Evolutionary conservation across 2,329 filamentous ascomycete genomes (phyloP).

Genomic region (Penicillium sp.): DNA sequence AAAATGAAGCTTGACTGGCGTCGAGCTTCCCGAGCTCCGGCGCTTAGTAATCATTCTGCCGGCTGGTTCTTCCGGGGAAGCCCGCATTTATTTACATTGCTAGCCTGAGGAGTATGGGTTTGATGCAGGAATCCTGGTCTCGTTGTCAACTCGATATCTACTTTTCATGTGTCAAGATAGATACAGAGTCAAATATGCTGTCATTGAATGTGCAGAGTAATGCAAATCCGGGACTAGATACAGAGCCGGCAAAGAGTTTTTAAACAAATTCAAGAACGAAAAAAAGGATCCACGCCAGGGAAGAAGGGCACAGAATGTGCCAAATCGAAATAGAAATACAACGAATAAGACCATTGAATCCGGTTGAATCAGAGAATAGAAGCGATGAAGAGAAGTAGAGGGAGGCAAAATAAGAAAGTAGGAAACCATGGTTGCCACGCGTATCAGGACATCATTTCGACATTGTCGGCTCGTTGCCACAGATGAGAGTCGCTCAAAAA

Average conservation of each 20-base stretch:
- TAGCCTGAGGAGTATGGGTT: no score
- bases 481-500: constrained; percentile 31
- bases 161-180: background rate
- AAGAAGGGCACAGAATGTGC: constrained; percentile 10
- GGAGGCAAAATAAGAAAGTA: constrained; percentile 11
- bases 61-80: constrained; percentile 13
- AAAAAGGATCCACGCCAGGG: constrained; percentile 5
- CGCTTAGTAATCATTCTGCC: constrained; percentile 20
- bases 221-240: constrained; percentile 12
- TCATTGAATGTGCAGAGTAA: constrained; percentile 13
- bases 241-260: constrained; percentile 2
- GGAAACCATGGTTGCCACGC: constrained; percentile 22
- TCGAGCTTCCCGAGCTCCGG: constrained; percentile 25
- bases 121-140: no score
- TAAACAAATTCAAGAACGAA: background rate
- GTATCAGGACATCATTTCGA: constrained; percentile 30
- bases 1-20: constrained; percentile 27
- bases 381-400: background rate
- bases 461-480: constrained; percentile 31
- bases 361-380: background rate
- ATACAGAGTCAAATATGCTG: background rate
- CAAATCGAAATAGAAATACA: constrained; percentile 24
- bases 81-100: background rate
- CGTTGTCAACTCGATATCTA: background rate
- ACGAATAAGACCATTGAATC: constrained; percentile 15